Evolutionary conservation across 164 flowering plant genomes (phyloP).

Genomic region (Chimonanthus praecox): DNA sequence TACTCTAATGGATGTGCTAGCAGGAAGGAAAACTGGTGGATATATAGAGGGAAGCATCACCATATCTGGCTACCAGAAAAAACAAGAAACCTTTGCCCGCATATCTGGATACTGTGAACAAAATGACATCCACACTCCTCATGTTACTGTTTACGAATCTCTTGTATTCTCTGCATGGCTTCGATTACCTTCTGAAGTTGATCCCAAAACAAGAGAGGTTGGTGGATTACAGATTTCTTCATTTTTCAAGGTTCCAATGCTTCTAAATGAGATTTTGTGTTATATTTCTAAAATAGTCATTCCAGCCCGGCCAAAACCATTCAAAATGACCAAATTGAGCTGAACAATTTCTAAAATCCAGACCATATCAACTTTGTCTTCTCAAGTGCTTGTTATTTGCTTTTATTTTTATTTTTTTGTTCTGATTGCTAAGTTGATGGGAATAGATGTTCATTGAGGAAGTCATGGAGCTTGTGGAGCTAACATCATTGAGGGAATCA

Average conservation of each 20-base stretch:
- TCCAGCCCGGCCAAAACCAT: too few relatives aligned
- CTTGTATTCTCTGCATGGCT: conserved; percentile 47
- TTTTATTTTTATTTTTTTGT: too few relatives aligned
- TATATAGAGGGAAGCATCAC: conserved; percentile 39
- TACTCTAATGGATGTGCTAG: conserved; percentile 47
- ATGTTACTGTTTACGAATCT: conserved; percentile 45
- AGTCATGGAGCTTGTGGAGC: conserved; percentile 50
- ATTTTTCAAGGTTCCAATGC: not conserved
- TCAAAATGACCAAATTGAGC: not conserved
- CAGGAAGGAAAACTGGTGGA: conserved; percentile 51
- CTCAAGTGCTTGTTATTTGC: not conserved
- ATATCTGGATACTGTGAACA: conserved; percentile 54
- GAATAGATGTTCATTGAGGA: conserved; percentile 44
- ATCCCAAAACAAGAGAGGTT: conserved; percentile 28
- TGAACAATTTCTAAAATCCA: not conserved
- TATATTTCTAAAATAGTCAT: too few relatives aligned
- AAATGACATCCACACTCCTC: conserved; percentile 50
- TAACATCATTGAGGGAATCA: conserved; percentile 27
- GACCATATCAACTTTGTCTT: not conserved
- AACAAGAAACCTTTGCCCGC: conserved; percentile 49
- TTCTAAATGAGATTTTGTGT: not conserved
- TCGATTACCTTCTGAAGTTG: conserved; percentile 33
- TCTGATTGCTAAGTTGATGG: not conserved
- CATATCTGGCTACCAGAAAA: conserved; percentile 44
- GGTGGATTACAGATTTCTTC: not conserved